A percentile compares a stretch with the other conserved stretches of the same genome.
Evolutionary conservation across 2,329 filamentous ascomycete genomes (phyloP).

Genomic region (Colletotrichum liaoningense): DNA sequence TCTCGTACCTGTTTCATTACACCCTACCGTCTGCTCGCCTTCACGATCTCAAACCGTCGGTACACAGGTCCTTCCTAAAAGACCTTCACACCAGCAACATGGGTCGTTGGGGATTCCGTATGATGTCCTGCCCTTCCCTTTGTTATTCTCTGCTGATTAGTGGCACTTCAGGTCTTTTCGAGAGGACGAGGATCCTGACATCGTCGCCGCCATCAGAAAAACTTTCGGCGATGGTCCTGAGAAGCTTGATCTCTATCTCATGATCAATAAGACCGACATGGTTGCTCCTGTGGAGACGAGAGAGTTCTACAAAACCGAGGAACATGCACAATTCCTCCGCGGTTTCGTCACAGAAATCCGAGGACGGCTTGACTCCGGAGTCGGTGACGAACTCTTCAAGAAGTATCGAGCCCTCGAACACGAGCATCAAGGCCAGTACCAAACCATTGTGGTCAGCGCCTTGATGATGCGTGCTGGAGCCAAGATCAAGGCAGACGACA

Average conservation of each 20-base stretch:
- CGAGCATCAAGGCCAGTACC: constrained; percentile 31
- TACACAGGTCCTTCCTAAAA: too few relatives aligned
- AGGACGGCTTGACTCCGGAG: background rate
- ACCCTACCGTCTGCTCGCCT: too few relatives aligned
- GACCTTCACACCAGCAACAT: background rate
- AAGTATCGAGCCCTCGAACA: constrained; percentile 3
- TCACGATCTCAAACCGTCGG: too few relatives aligned
- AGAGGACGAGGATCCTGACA: background rate
- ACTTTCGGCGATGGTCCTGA: background rate
- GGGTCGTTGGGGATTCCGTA: constrained; percentile 15
- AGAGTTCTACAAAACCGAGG: background rate
- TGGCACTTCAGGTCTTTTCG: background rate
- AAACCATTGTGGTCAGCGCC: constrained; percentile 37
- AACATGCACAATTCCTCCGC: background rate
- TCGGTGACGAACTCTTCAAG: background rate
- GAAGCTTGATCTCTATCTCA: background rate
- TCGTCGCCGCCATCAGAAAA: background rate
- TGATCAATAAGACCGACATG: constrained; percentile 9
- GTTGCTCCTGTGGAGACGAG: background rate
- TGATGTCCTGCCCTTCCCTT: background rate
- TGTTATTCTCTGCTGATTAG: background rate
- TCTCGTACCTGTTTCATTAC: too few relatives aligned
- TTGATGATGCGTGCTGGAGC: constrained; percentile 41
- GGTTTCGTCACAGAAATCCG: background rate
- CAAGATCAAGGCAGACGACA: constrained; percentile 36